phyloP scores from a whole-genome alignment of 2,329 filamentous ascomycete species.

The Acephala macrosclerotiorum region DNA sequence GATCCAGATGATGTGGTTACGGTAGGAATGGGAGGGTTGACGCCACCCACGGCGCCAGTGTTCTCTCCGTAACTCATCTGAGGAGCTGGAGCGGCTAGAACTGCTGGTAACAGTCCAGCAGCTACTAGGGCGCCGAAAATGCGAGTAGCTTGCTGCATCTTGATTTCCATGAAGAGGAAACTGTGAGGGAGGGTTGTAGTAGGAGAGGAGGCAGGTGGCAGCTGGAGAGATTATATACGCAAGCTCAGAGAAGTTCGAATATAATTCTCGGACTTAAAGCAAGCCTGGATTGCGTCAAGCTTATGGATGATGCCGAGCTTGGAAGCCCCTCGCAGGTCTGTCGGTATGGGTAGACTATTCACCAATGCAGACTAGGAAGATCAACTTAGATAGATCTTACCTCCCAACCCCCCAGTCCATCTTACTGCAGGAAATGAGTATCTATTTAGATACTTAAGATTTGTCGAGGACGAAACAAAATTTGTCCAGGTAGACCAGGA shows the following conservation, averaged over 20 bases:
- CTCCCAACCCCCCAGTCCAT: neutral
- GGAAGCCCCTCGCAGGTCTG: neutral
- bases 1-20: slow-evolving; percentile 44
- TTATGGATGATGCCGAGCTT: neutral
- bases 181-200: neutral
- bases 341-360: neutral
- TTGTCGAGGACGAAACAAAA: neutral
- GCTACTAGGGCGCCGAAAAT: slow-evolving; percentile 20
- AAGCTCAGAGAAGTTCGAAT: neutral
- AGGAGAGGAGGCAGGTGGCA: neutral
- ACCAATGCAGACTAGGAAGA: neutral
- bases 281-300: slow-evolving; percentile 1
- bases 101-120: slow-evolving; percentile 22
- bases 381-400: neutral
- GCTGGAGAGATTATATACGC: neutral
- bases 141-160: slow-evolving; percentile 3
- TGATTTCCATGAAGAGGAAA: neutral
- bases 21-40: slow-evolving; percentile 48
- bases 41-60: slow-evolving; percentile 50
- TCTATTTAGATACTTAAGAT: neutral
- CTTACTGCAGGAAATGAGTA: neutral
- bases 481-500: neutral
- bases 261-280: slow-evolving; percentile 8
- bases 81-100: slow-evolving; percentile 30
- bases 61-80: slow-evolving; percentile 53